Evolutionary conservation across 2,329 filamentous ascomycete genomes (phyloP), one percentile per base, ranked within the genome.

Genomic region (Teratosphaeria destructans): DNA sequence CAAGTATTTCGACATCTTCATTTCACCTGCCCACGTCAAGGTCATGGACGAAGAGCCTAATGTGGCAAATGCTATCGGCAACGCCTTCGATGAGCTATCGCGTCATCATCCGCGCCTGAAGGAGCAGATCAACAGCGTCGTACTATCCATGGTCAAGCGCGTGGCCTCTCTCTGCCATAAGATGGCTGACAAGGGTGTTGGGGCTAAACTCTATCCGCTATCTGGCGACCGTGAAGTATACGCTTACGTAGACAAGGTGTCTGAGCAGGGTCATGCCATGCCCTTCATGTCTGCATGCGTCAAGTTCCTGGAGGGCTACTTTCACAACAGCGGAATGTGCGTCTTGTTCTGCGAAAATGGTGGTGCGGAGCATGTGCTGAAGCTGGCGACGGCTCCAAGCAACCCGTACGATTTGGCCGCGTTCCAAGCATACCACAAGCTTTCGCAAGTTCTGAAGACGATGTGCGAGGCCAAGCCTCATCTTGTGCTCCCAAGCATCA

Each of bases 1-100:
- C 59, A 89, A 85, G 66, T 97, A 92, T 71, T 88, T 99, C 64
- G 90, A 96, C 71, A 90, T 97, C n/a, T 99, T 99, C 65, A 90
- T 96, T 73, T 97, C 90, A 65, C 86, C 91, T 2, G 82, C 85
- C 16, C 95, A 99, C 74, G 85, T 99, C 60, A 89, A 88, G 66
- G 88, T 87, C 63, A 85, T 99, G 81, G 85, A 89, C 63, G 78
- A 80, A 43, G 93, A 96, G 64, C 78, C 82, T 5, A 85, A 87
- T 39, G 79, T 95, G 60, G 82, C 92, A 10, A 82, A 82, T 34
- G 83, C 85, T 47, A 82, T 99, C 56, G 94, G 94, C 11, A 83
- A 83, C 29, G 88, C 86, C 49, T 96, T 99, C 69, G 94, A 99
- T 72, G 94, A 99, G 74, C 81, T 99, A 61, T 88, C 93, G 57